Evolutionary conservation across 352 stramenopile genomes (phyloP), one percentile per base, ranked within the genome.

Genomic region (Pythium utonaiense): DNA sequence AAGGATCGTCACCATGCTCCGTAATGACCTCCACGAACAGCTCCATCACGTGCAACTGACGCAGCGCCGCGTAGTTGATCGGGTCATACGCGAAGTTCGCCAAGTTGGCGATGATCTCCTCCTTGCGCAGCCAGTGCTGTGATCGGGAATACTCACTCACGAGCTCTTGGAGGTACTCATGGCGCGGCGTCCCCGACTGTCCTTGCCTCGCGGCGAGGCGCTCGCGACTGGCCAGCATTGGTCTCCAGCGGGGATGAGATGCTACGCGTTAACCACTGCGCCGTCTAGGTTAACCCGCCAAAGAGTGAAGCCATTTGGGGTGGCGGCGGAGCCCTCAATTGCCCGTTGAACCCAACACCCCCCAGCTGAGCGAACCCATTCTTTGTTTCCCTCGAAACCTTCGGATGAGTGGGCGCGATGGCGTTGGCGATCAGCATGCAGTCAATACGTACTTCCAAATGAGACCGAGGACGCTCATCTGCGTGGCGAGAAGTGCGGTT

Each of bases 21-120:
- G 64, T 69, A 5, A 91, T 55, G 57, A 89, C 79, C 54, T 91
- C 81, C 30, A 93, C 78, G 55, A 93, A 95, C 30, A 95, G 58
- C 41, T 90, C 77, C 60, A 92, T 79, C 57, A 89, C 62, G 45
- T 76, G 71, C 16, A 95, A 73, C 54, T 70, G 66, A 27, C 53
- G 27, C n/a, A 93, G 53, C 17, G 74, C 74, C 8, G 41, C 69
- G 58, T 82, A 95, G 56, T 95, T 95, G 68, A 95, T 91, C 22
- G 85, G 85, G 60, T 93, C 85, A 66, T 95, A 95, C 19, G 78
- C 77, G 40, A 95, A 95, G 38, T 95, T 95, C 62, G 78, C 83
- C 30, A 95, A 59, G 57, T 95, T 83, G 8, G 85, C 85, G 34
- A 89, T 66, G 33, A 91, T 77, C 71, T 93, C 83, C 56, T 91